phyloP scores from a whole-genome alignment of 306 rosid species.

The Rubus idaeus region DNA sequence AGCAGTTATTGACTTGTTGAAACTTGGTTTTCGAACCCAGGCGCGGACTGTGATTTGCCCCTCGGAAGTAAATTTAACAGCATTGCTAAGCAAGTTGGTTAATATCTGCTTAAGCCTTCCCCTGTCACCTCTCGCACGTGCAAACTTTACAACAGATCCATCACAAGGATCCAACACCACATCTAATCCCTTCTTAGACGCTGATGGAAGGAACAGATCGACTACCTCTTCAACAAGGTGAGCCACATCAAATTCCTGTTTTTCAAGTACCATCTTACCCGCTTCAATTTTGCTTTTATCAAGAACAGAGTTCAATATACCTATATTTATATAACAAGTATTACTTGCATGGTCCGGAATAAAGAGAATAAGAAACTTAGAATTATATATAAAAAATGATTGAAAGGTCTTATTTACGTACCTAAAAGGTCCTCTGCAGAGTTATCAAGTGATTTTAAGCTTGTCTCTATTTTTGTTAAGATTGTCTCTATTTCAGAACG shows the following conservation, averaged over 20 bases:
- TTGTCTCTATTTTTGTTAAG: conserved; percentile 52
- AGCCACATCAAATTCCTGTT: conserved; percentile 64
- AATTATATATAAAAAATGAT: neutral
- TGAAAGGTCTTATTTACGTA: conserved; percentile 11
- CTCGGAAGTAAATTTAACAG: conserved; percentile 70
- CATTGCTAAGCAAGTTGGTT: conserved; percentile 72
- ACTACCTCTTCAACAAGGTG: conserved; percentile 67
- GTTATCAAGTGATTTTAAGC: conserved; percentile 52
- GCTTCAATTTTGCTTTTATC: conserved; percentile 87
- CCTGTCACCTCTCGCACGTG: conserved; percentile 66
- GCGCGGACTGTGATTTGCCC: conserved; percentile 65
- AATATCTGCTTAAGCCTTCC: conserved; percentile 74
- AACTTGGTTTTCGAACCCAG: conserved; percentile 51
- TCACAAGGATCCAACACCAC: conserved; percentile 66
- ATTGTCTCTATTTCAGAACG: conserved; percentile 46
- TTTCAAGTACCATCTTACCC: conserved; percentile 77
- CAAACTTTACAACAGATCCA: conserved; percentile 49
- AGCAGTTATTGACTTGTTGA: conserved; percentile 39
- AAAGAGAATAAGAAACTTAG: neutral
- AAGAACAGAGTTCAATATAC: conserved; percentile 69
- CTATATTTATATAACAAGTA: conserved; percentile 35
- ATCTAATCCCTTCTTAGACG: conserved; percentile 64
- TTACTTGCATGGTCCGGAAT: neutral
- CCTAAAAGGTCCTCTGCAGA: conserved; percentile 69
- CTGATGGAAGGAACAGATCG: conserved; percentile 62